A percentile compares a stretch with the other conserved stretches of the same genome.
Conservation (phyloP, 2,329 filamentous ascomycete species). For the Phyllosticta paracitricarpa region DNA sequence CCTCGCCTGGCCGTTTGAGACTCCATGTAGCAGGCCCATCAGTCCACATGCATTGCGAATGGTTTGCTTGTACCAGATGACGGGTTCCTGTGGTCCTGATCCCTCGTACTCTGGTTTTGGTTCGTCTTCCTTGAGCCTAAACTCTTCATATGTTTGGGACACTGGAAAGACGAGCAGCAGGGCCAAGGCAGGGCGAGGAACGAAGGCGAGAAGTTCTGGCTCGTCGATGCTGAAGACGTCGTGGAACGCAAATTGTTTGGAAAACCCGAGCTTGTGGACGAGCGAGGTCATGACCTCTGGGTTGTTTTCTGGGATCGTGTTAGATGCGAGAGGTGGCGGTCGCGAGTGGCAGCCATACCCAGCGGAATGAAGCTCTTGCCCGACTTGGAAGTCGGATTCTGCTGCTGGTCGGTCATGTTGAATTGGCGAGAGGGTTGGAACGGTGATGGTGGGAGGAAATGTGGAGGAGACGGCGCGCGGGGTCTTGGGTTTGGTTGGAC, state of each 20-base stretch:
- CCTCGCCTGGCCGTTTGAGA: slow-evolving; percentile 40
- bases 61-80: slow-evolving; percentile 51
- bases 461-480: background rate
- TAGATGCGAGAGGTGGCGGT: background rate
- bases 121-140: slow-evolving; percentile 34
- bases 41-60: slow-evolving; percentile 49
- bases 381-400: slow-evolving; percentile 13
- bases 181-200: slow-evolving; percentile 45
- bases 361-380: slow-evolving; percentile 30
- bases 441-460: slow-evolving; percentile 16
- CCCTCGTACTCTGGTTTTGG: slow-evolving; percentile 35
- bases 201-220: slow-evolving; percentile 37
- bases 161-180: slow-evolving; percentile 44
- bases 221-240: slow-evolving; percentile 46
- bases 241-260: slow-evolving; percentile 38
- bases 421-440: slow-evolving; percentile 12
- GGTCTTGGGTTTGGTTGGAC: background rate
- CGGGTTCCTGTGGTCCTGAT: slow-evolving; percentile 39
- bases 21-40: slow-evolving; percentile 46
- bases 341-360: slow-evolving; percentile 15
- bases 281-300: slow-evolving; percentile 44
- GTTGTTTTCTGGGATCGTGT: slow-evolving; percentile 40
- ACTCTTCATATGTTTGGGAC: slow-evolving; percentile 28
- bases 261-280: slow-evolving; percentile 40
- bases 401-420: slow-evolving; percentile 13